Percentiles rank a stretch among this genome's conserved stretches.
Evolutionary conservation across 345 rosid species (phyloP).

Genomic region (Arabidopsis thaliana): DNA sequence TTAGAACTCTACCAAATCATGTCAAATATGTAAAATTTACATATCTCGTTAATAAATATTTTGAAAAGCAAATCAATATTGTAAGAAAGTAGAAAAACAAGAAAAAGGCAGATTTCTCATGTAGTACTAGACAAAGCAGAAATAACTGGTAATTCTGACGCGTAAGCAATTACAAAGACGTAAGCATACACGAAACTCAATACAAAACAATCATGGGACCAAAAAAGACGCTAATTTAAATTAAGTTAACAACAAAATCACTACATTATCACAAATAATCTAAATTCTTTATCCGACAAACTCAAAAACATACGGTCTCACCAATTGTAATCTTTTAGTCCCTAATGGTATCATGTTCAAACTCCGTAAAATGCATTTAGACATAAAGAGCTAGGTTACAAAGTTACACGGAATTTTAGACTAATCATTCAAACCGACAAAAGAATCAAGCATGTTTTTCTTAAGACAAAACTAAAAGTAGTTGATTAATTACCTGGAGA

Average conservation of each 20-base stretch:
- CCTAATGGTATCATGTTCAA: conserved; percentile 10
- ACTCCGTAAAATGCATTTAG: conserved; percentile 1
- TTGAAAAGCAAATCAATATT: conserved; percentile 11
- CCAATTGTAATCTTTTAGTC: conserved; percentile 5
- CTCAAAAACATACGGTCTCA: conserved; percentile 1
- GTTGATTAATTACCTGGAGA: conserved; percentile 61
- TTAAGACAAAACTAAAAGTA: background rate
- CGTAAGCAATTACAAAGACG: conserved; percentile 38
- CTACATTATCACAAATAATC: background rate
- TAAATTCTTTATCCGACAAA: background rate
- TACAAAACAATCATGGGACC: conserved; percentile 26
- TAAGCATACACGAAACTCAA: conserved; percentile 43
- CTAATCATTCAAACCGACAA: conserved; percentile 14
- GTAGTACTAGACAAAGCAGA: conserved; percentile 24
- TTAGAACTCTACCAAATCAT: conserved; percentile 5
- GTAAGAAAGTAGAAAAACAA: conserved; percentile 16
- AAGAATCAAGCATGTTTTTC: conserved; percentile 27
- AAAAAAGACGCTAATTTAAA: background rate
- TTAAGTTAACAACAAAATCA: conserved; percentile 2
- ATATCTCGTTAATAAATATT: conserved; percentile 6
- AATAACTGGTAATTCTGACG: conserved; percentile 36
- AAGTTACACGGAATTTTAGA: conserved; percentile 1
- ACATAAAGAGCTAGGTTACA: conserved; percentile 14
- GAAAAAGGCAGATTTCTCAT: conserved; percentile 19
- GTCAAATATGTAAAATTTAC: conserved; percentile 25